Evolutionary conservation across 2,329 filamentous ascomycete genomes (phyloP).

Genomic region (Exophiala dermatitidis): DNA sequence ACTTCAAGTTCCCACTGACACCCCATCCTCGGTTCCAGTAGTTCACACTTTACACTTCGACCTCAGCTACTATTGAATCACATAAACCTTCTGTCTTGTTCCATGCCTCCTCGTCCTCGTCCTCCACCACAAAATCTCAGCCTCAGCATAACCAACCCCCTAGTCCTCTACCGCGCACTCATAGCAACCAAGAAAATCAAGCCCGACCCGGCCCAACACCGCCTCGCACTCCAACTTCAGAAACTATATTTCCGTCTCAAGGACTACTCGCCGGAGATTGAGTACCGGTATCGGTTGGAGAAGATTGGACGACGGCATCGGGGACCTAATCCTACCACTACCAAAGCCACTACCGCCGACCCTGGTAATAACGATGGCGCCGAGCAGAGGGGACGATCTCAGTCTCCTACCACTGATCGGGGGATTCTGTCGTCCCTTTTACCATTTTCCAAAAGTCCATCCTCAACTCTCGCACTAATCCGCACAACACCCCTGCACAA

Average conservation of each 20-base stretch:
- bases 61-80: too few relatives aligned
- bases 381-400: slow-evolving; percentile 24
- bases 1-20: too few relatives aligned
- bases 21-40: too few relatives aligned
- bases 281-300: slow-evolving; percentile 60
- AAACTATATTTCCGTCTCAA: slow-evolving; percentile 69
- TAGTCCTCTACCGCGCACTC: slow-evolving; percentile 68
- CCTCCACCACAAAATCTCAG: slow-evolving; percentile 10
- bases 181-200: slow-evolving; percentile 59
- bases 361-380: slow-evolving; percentile 15
- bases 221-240: slow-evolving; percentile 66
- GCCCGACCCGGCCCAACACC: slow-evolving; percentile 65
- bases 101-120: slow-evolving; percentile 1
- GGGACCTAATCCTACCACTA: slow-evolving; percentile 35
- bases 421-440: slow-evolving; percentile 2
- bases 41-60: too few relatives aligned
- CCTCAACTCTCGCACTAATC: slow-evolving; percentile 55
- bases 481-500: slow-evolving; percentile 63
- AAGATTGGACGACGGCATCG: slow-evolving; percentile 48
- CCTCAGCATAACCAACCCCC: slow-evolving; percentile 49
- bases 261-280: slow-evolving; percentile 66
- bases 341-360: slow-evolving; percentile 1
- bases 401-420: background rate
- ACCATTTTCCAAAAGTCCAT: slow-evolving; percentile 9
- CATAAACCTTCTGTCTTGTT: too few relatives aligned